phyloP scores from a whole-genome alignment of 441 rosid species.

The Bocquillonia castaneifolia region DNA sequence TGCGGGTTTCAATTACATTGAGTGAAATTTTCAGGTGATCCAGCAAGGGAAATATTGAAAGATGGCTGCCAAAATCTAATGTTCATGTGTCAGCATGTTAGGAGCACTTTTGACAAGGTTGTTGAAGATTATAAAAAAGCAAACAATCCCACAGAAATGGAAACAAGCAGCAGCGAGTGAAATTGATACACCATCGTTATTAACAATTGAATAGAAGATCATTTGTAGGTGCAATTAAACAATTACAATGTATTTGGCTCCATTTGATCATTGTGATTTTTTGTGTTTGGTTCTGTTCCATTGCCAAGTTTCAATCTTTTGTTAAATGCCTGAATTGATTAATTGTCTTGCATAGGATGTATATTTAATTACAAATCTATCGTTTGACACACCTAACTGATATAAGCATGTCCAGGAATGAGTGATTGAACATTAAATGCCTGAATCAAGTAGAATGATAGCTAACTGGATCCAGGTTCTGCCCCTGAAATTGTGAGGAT shows the following conservation, averaged over 20 bases:
- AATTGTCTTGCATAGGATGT: too few relatives aligned
- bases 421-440: background rate
- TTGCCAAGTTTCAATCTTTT: background rate
- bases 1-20: background rate
- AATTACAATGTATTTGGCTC: background rate
- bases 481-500: background rate
- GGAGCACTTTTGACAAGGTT: constrained; percentile 59
- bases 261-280: background rate
- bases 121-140: constrained; percentile 43
- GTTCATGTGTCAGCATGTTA: constrained; percentile 70
- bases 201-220: background rate
- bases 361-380: too few relatives aligned
- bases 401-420: background rate
- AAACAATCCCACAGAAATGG: constrained; percentile 20
- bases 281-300: background rate
- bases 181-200: background rate
- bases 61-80: constrained; percentile 79
- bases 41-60: constrained; percentile 69
- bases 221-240: background rate
- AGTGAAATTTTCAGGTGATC: constrained; percentile 49
- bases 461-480: background rate
- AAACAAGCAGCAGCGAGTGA: constrained; percentile 20
- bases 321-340: too few relatives aligned
- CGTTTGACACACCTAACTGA: too few relatives aligned
- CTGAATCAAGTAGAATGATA: background rate